phyloP scores from a whole-genome alignment of 371 early-diverging fungal genomes.

The Mortierella sp. region DNA sequence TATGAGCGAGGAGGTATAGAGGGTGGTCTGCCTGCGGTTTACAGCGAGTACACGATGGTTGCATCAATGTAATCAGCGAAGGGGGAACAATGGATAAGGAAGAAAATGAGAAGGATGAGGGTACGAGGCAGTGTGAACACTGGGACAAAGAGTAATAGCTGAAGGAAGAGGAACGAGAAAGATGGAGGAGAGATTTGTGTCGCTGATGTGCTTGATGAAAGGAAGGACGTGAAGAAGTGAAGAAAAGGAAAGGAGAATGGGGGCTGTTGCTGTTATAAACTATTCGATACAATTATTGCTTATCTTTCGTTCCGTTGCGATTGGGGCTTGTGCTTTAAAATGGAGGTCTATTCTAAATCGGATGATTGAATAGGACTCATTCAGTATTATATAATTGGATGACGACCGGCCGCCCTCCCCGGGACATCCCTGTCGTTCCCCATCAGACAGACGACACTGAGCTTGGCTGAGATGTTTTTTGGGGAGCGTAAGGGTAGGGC shows the following conservation, averaged over 20 bases:
- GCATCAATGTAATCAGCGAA: slow-evolving; percentile 30
- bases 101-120: neutral
- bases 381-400: too few species aligned
- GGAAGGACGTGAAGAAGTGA: neutral
- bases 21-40: slow-evolving; percentile 8
- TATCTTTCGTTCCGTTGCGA: neutral
- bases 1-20: slow-evolving; percentile 31
- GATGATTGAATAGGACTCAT: too few species aligned
- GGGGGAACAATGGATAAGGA: neutral
- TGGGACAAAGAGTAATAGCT: too few species aligned
- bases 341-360: too few species aligned
- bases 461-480: too few species aligned
- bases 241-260: neutral
- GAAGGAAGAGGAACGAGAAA: too few species aligned
- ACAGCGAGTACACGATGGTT: slow-evolving; percentile 33
- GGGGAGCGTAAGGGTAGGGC: too few species aligned
- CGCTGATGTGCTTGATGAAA: neutral
- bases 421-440: too few species aligned
- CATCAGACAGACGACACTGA: too few species aligned
- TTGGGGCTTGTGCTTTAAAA: too few species aligned
- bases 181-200: neutral
- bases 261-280: neutral
- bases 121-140: neutral
- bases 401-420: too few species aligned
- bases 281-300: neutral